Evolutionary conservation across 257 asterid species (phyloP), one percentile per base, ranked within the genome.

Genomic region (Fraxinus cuspidata): DNA sequence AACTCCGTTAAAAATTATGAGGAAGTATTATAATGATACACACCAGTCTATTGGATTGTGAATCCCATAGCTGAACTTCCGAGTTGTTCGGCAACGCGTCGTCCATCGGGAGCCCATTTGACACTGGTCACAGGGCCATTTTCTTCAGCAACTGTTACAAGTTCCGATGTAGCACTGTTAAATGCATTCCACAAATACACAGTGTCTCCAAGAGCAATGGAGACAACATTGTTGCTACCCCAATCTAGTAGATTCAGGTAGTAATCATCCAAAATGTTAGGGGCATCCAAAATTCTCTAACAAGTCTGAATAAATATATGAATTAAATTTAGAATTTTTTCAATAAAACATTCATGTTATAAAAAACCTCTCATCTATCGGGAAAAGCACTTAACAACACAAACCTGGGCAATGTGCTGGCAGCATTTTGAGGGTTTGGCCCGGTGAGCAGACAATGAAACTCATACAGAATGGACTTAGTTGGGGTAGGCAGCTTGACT

Each of bases 231-330:
- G 89, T 91, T 83, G 88, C 89, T 88, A 63, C 98, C 97, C 97
- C 98, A 94, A 79, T 94, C 98, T 38, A 94, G 76, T 31, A 94
- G 84, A 42, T 94, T 94, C 93, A 94, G 76, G 78, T 94, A 94
- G 86, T 90, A 94, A 80, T 94, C 98, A 71, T 94, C 98, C 78
- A 91, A 31, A 78, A 94, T 75, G 72, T 90, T 96, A 70, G 98
- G 98, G 80, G 98, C 97, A 87, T 94, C 98, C 35, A 94, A 85
- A 32, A 97, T 94, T 85, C 96, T 92, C 89, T 92, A 97, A 5
- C 94, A 91, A 71, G 95, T 89, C 98, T 92, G 96, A 87, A 88
- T 31, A 78, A 72, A 68, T 32, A 80, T 12, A 85, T 38, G 72
- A 78, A 49, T 56, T 42, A 27, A 75, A 77, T 84, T 69, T 68